phyloP scores from a whole-genome alignment of 805 yeast species.

The Hermanozyma aechmeae region DNA sequence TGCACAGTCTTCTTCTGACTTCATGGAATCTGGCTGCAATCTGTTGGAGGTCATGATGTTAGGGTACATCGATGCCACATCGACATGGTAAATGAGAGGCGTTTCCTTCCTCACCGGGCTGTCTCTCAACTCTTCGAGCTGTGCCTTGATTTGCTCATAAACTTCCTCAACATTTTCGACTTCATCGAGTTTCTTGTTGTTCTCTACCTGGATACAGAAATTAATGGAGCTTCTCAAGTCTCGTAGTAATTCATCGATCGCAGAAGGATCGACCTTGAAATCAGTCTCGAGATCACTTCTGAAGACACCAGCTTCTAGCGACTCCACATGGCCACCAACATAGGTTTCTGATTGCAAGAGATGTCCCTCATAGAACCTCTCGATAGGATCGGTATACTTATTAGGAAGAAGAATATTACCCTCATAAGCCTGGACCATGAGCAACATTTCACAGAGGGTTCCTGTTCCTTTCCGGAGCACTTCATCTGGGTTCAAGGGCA shows the following conservation, averaged over 20 bases:
- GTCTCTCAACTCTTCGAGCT: constrained; percentile 48
- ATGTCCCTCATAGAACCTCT: constrained; percentile 91
- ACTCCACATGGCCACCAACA: constrained; percentile 98
- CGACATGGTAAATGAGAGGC: constrained; percentile 93
- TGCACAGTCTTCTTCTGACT: constrained; percentile 90
- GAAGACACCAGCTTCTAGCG: constrained; percentile 96
- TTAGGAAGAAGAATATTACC: constrained; percentile 76
- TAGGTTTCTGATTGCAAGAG: constrained; percentile 90
- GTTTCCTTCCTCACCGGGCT: constrained; percentile 61
- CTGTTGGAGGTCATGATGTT: constrained; percentile 97
- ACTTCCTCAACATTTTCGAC: constrained; percentile 77
- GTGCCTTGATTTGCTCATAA: constrained; percentile 42
- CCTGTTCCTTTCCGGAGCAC: constrained; percentile 96
- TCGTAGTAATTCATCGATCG: constrained; percentile 65
- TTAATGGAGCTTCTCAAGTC: constrained; percentile 71
- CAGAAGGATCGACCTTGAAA: constrained; percentile 73
- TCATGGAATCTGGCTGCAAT: constrained; percentile 96
- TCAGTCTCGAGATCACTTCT: constrained; percentile 74
- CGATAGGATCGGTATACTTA: constrained; percentile 90
- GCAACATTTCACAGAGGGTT: constrained; percentile 93
- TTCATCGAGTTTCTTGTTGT: constrained; percentile 60
- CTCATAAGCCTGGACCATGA: constrained; percentile 92
- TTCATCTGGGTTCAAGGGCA: constrained; percentile 96
- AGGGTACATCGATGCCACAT: constrained; percentile 99
- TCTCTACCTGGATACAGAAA: constrained; percentile 80